phyloP scores from a whole-genome alignment of 2,329 filamentous ascomycete species.

The Alternaria triticimaculans region DNA sequence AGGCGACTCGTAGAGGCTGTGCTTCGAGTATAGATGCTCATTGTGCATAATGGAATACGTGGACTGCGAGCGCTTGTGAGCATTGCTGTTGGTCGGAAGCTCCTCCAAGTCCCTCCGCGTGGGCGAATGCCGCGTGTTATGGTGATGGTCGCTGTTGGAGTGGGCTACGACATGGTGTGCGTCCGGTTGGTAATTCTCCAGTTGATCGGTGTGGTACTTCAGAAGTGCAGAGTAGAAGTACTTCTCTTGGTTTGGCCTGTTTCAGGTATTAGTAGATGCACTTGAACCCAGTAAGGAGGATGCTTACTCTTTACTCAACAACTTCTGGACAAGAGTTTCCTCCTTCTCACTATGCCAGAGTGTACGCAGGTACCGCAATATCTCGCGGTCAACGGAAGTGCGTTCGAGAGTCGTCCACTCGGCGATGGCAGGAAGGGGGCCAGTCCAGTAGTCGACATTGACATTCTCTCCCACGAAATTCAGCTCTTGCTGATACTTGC shows the following conservation, averaged over 20 bases:
- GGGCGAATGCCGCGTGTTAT: constrained; percentile 36
- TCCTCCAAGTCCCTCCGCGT: constrained; percentile 40
- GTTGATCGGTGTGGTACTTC: constrained; percentile 80
- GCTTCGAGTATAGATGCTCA: constrained; percentile 57
- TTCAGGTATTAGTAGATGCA: constrained; percentile 1
- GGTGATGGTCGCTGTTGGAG: constrained; percentile 87
- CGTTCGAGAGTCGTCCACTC: constrained; percentile 68
- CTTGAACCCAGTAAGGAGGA: neutral
- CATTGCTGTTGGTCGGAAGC: constrained; percentile 34
- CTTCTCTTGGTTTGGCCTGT: constrained; percentile 85
- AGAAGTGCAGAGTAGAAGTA: constrained; percentile 87
- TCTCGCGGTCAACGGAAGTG: constrained; percentile 77
- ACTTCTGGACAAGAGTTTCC: constrained; percentile 70
- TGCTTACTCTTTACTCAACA: constrained; percentile 59
- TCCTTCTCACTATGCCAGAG: constrained; percentile 89
- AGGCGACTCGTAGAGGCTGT: constrained; percentile 59
- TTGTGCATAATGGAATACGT: constrained; percentile 65
- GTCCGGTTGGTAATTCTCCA: constrained; percentile 82
- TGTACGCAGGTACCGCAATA: constrained; percentile 84
- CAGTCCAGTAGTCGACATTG: constrained; percentile 59
- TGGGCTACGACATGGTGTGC: constrained; percentile 70
- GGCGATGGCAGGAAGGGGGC: constrained; percentile 62
- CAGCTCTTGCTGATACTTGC: constrained; percentile 76
- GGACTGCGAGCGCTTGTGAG: constrained; percentile 57
- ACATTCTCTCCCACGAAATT: constrained; percentile 68